Evolutionary conservation across 169 alveolate genomes (phyloP).

Genomic region (Theileria orientalis): DNA sequence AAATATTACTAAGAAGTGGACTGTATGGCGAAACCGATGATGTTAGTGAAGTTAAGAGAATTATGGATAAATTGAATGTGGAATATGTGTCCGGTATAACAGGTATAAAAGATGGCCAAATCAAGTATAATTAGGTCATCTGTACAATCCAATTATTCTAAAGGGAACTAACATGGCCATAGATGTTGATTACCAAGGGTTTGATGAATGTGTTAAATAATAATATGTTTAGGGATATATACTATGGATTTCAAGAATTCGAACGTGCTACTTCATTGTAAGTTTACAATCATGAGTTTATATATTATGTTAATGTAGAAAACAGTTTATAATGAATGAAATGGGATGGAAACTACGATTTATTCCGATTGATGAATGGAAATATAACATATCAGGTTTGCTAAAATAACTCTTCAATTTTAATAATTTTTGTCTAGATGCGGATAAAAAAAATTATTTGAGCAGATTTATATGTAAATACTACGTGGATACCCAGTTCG

Average conservation of each 20-base stretch:
- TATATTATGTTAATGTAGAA: not conserved
- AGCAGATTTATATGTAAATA: conserved; percentile 22
- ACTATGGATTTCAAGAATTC: conserved; percentile 2
- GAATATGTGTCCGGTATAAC: conserved; percentile 42
- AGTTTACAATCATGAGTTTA: not conserved
- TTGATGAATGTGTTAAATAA: not conserved
- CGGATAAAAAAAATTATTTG: conserved; percentile 9
- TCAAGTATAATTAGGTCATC: conserved; percentile 23
- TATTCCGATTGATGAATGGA: conserved; percentile 19
- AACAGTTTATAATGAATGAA: conserved; percentile 5
- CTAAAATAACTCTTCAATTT: not conserved
- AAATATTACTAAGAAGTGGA: conserved; percentile 15
- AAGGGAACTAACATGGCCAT: conserved; percentile 21
- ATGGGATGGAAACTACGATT: conserved; percentile 48
- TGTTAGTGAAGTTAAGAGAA: not conserved
- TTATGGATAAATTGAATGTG: conserved; percentile 18
- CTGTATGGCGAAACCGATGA: conserved; percentile 12
- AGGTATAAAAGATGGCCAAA: conserved; percentile 12
- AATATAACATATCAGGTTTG: not conserved
- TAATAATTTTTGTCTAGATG: not conserved
- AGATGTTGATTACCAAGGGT: not conserved
- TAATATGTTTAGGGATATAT: conserved; percentile 14
- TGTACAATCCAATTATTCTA: conserved; percentile 43
- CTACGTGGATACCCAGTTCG: conserved; percentile 59
- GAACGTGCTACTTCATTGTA: conserved; percentile 19